Conservation (phyloP, 495 filamentous ascomycete genomes). For the Annulohypoxylon moriforme region DNA sequence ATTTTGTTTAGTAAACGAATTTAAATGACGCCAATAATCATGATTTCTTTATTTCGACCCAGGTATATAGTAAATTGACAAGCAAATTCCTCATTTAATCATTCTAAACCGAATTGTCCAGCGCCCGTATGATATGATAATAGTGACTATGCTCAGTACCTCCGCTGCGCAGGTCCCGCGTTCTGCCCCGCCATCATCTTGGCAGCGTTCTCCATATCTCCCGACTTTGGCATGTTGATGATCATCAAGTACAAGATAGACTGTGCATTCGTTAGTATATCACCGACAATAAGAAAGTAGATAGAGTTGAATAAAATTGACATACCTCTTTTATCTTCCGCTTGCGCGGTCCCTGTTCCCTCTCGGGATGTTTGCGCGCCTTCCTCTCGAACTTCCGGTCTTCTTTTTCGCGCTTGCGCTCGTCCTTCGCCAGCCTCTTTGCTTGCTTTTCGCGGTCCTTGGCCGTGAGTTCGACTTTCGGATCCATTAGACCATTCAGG, state of each 20-base stretch:
- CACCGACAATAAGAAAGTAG: too few species aligned
- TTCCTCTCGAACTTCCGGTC: slow-evolving; percentile 29
- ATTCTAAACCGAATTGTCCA: background rate
- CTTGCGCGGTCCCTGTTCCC: slow-evolving; percentile 21
- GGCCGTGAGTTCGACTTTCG: slow-evolving; percentile 26
- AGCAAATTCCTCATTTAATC: background rate
- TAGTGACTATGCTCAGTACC: background rate
- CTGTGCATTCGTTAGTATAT: slow-evolving; percentile 8
- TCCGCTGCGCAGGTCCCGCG: background rate
- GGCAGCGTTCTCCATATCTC: slow-evolving; percentile 34
- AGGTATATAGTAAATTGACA: background rate
- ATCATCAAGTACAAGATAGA: slow-evolving; percentile 39
- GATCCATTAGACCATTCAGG: slow-evolving; percentile 24
- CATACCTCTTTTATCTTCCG: slow-evolving; percentile 22
- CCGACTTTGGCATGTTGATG: slow-evolving; percentile 24
- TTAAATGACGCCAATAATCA: background rate
- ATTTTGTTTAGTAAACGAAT: background rate
- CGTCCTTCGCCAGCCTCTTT: slow-evolving; percentile 17
- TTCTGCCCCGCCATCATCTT: slow-evolving; percentile 2
- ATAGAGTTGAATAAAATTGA: background rate
- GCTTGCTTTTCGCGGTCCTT: slow-evolving; percentile 32
- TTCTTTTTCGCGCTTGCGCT: slow-evolving; percentile 23
- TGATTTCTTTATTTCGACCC: background rate
- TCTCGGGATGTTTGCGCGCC: slow-evolving; percentile 31
- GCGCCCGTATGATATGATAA: background rate